Evolutionary conservation across 768 basidiomycete species (phyloP).

Genomic region (Termitomyces sp.): DNA sequence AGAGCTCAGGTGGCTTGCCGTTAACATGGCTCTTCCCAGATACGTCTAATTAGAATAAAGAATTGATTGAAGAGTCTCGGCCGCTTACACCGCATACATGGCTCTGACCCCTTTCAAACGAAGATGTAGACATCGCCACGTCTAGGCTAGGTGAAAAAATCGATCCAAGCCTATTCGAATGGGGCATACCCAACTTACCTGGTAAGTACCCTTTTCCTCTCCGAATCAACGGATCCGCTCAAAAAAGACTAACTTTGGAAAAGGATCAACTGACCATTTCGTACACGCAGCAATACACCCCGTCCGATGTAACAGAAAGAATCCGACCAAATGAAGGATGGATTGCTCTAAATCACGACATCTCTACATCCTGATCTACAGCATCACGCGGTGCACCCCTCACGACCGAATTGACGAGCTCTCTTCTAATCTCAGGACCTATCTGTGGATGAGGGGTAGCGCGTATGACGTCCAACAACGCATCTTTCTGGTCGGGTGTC

Average conservation of each 20-base stretch:
- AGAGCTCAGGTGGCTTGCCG: background rate
- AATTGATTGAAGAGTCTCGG: background rate
- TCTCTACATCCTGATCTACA: constrained; percentile 62
- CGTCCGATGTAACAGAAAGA: background rate
- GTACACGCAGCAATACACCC: background rate
- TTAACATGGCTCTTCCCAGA: background rate
- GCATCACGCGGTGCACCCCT: constrained; percentile 76
- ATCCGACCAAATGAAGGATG: background rate
- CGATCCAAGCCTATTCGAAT: no score
- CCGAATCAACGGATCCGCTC: background rate
- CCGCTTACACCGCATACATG: background rate
- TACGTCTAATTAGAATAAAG: background rate
- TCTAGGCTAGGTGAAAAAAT: background rate
- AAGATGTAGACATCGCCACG: background rate
- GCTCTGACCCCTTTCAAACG: background rate
- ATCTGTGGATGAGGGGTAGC: constrained; percentile 86
- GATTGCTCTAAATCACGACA: constrained; percentile 39
- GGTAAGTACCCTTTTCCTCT: background rate
- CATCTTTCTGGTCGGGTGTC: constrained; percentile 96
- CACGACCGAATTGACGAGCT: constrained; percentile 82
- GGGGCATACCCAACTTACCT: no score
- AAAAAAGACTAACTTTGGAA: background rate
- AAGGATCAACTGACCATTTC: background rate
- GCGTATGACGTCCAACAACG: constrained; percentile 89
- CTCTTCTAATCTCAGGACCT: constrained; percentile 84